A percentile compares a stretch with the other conserved stretches of the same genome.
Conservation (phyloP, 495 filamentous ascomycete species). For the Daldinia caldariorum region DNA sequence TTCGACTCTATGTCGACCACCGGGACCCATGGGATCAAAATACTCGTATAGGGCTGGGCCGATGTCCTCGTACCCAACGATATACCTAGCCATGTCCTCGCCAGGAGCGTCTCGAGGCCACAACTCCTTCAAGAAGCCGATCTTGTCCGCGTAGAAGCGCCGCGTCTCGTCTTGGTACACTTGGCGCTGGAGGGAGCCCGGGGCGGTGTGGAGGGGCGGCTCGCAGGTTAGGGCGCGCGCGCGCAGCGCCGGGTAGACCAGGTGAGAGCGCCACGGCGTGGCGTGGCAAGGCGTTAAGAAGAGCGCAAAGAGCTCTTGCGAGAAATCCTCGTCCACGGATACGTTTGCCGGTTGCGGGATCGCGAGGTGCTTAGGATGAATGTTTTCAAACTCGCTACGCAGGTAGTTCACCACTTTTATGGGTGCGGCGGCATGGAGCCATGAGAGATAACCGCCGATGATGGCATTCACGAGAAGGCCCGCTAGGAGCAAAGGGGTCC, state of each 20-base stretch:
- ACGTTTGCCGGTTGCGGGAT: conserved; percentile 40
- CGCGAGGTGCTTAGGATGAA: conserved; percentile 53
- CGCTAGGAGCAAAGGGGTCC: conserved; percentile 64
- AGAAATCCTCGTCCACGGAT: conserved; percentile 42
- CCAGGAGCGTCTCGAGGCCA: conserved; percentile 54
- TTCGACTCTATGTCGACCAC: conserved; percentile 54
- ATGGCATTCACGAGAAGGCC: conserved; percentile 72
- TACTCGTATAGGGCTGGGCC: conserved; percentile 56
- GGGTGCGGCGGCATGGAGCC: conserved; percentile 81
- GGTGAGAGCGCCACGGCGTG: conserved; percentile 93
- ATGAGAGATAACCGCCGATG: conserved; percentile 77
- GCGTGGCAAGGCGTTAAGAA: conserved; percentile 99
- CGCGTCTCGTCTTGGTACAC: conserved; percentile 89
- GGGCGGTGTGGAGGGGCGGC: conserved; percentile 75
- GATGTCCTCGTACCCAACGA: conserved; percentile 66
- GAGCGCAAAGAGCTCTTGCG: conserved; percentile 69
- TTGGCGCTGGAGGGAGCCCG: conserved; percentile 60
- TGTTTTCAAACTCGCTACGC: conserved; percentile 71
- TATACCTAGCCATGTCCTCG: conserved; percentile 61
- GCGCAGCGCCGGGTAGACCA: conserved; percentile 75
- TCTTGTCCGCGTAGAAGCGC: conserved; percentile 78
- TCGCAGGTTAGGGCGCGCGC: conserved; percentile 93
- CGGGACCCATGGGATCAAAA: conserved; percentile 57
- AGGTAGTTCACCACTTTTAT: conserved; percentile 77
- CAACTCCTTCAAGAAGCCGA: conserved; percentile 65